Evolutionary conservation across 495 filamentous ascomycete genomes (phyloP).

Genomic region (Hapsidospora chrysogenum): DNA sequence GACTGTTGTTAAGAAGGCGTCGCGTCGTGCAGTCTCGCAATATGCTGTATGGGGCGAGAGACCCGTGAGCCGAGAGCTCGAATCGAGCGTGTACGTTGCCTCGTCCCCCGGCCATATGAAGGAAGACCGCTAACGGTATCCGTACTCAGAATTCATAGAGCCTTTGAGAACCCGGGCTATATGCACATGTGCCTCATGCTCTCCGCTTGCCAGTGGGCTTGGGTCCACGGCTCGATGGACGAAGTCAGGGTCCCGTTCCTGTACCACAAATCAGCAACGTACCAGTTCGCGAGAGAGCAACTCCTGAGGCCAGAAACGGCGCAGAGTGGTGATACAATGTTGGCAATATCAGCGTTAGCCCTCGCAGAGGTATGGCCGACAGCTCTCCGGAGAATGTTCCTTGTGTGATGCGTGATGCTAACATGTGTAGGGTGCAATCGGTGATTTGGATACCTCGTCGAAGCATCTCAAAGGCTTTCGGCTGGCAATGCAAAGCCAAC

Average conservation of each 20-base stretch:
- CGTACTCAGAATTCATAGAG: conserved; percentile 12
- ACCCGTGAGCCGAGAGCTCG: background rate
- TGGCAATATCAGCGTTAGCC: conserved; percentile 18
- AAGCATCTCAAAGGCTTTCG: background rate
- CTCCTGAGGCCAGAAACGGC: conserved; percentile 11
- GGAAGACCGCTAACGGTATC: too few relatives aligned
- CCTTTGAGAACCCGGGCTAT: conserved; percentile 16
- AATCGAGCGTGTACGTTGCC: background rate
- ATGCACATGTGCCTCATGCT: conserved; percentile 16
- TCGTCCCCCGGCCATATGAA: too few relatives aligned
- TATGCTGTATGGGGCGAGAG: background rate
- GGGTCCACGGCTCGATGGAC: conserved; percentile 15
- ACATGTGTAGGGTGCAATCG: background rate
- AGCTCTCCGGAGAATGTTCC: too few relatives aligned
- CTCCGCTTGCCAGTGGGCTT: conserved; percentile 16
- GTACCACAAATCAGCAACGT: conserved; percentile 16
- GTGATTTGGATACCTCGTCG: background rate
- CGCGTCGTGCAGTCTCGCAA: background rate
- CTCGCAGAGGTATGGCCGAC: conserved; percentile 17
- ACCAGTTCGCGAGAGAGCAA: conserved; percentile 20
- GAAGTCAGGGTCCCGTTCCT: conserved; percentile 15
- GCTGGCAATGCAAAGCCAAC: background rate
- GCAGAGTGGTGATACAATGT: conserved; percentile 17
- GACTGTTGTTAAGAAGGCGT: background rate
- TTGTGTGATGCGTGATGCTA: background rate